Evolutionary conservation across 257 asterid genomes (phyloP).

Genomic region (Jaltomata sinuosa): DNA sequence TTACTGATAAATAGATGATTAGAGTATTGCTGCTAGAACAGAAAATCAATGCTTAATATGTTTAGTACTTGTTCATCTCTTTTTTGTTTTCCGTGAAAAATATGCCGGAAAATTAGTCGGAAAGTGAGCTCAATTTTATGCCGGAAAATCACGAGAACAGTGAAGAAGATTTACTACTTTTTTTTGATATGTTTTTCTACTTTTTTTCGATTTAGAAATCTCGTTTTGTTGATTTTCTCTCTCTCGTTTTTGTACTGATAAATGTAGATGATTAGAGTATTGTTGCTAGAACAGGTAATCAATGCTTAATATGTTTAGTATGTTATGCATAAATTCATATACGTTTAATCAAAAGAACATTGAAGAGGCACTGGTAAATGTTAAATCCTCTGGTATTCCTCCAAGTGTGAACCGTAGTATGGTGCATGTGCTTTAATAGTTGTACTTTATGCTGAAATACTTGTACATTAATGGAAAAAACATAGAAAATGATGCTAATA

Average conservation of each 20-base stretch:
- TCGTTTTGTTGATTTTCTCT: neutral
- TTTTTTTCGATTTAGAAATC: neutral
- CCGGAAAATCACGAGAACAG: neutral
- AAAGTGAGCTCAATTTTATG: too few species aligned
- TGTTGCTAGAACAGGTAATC: neutral
- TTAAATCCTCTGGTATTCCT: neutral
- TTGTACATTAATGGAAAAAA: neutral
- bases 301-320: neutral
- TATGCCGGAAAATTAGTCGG: neutral
- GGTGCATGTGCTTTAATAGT: neutral
- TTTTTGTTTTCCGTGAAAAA: neutral
- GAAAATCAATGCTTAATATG: neutral
- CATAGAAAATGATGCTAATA: too few species aligned
- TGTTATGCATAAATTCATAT: neutral
- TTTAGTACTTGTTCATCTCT: neutral
- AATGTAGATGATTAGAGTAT: neutral
- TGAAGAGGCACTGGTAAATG: neutral
- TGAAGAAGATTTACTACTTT: neutral
- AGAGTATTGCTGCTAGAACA: neutral
- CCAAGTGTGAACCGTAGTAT: neutral
- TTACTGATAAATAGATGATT: neutral
- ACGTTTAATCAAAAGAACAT: neutral
- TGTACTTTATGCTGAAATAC: neutral
- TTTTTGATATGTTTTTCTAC: neutral
- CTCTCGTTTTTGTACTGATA: neutral